Conservation (phyloP, 75 land plant species). For the Cryptomeria japonica region DNA sequence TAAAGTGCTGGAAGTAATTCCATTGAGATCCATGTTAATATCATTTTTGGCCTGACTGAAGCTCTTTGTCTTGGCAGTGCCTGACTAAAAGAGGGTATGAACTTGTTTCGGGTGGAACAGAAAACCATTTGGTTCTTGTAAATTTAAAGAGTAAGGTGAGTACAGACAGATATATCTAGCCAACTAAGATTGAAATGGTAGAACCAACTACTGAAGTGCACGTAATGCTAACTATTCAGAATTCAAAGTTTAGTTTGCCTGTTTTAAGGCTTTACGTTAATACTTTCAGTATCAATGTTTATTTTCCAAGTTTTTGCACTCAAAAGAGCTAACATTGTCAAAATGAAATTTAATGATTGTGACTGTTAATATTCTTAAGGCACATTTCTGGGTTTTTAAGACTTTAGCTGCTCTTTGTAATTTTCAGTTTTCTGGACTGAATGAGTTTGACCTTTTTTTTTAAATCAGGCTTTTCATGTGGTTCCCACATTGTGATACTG, state of each 20-base stretch:
- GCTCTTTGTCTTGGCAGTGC: constrained; percentile 34
- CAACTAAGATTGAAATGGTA: background rate
- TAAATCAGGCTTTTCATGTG: background rate
- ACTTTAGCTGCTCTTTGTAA: background rate
- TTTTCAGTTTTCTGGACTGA: background rate
- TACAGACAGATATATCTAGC: background rate
- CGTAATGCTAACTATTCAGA: background rate
- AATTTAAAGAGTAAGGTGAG: constrained; percentile 85
- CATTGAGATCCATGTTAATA: background rate
- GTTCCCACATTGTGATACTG: background rate
- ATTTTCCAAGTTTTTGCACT: background rate
- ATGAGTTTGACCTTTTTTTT: background rate
- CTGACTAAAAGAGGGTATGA: constrained; percentile 75
- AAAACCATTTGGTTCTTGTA: constrained; percentile 86
- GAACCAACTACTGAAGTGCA: background rate
- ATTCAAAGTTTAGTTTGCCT: background rate
- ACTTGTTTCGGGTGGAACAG: constrained; percentile 93
- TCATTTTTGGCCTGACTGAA: background rate
- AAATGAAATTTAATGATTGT: background rate
- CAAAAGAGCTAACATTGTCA: background rate
- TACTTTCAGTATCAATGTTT: background rate
- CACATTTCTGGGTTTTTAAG: background rate
- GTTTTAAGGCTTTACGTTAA: background rate
- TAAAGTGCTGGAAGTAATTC: background rate
- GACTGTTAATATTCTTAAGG: background rate